Evolutionary conservation across 2,329 filamentous ascomycete species (phyloP).

Genomic region (Curvularia sp.): DNA sequence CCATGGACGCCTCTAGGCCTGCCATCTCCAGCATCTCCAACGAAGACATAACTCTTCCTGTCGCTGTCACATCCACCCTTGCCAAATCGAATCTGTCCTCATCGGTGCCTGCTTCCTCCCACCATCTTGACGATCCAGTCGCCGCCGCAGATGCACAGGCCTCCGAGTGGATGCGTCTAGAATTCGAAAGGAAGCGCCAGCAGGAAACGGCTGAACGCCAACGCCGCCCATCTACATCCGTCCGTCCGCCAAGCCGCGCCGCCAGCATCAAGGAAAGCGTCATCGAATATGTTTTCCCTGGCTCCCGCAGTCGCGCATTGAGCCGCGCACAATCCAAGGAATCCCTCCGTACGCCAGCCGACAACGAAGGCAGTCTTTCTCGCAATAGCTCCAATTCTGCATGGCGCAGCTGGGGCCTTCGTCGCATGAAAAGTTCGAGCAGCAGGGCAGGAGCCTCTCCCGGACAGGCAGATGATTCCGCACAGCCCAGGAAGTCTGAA

Average conservation of each 20-base stretch:
- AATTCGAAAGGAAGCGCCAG: slow-evolving; percentile 52
- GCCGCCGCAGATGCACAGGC: slow-evolving; percentile 51
- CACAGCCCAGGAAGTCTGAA: slow-evolving; percentile 39
- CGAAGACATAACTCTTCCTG: slow-evolving; percentile 51
- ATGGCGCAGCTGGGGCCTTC: slow-evolving; percentile 51
- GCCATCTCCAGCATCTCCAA: slow-evolving; percentile 37
- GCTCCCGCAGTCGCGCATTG: slow-evolving; percentile 34
- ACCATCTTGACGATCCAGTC: slow-evolving; percentile 43
- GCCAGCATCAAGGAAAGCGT: slow-evolving; percentile 50
- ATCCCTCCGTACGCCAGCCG: slow-evolving; percentile 33
- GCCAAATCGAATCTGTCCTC: slow-evolving; percentile 38
- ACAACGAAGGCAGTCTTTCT: slow-evolving; percentile 27
- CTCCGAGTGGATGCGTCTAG: slow-evolving; percentile 54
- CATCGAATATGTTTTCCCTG: slow-evolving; percentile 53
- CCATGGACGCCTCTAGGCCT: slow-evolving; percentile 29
- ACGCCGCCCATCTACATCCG: slow-evolving; percentile 28
- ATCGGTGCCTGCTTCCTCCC: slow-evolving; percentile 31
- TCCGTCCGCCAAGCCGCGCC: slow-evolving; percentile 45
- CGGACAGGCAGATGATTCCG: slow-evolving; percentile 33
- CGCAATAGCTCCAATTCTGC: slow-evolving; percentile 38
- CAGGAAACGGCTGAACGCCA: slow-evolving; percentile 31
- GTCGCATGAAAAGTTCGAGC: slow-evolving; percentile 43
- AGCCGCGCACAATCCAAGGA: slow-evolving; percentile 47
- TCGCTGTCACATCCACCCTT: slow-evolving; percentile 53
- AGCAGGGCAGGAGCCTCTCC: slow-evolving; percentile 42